Conservation (phyloP, 495 filamentous ascomycete species). For the Hyphodiscus hymeniophilus region DNA sequence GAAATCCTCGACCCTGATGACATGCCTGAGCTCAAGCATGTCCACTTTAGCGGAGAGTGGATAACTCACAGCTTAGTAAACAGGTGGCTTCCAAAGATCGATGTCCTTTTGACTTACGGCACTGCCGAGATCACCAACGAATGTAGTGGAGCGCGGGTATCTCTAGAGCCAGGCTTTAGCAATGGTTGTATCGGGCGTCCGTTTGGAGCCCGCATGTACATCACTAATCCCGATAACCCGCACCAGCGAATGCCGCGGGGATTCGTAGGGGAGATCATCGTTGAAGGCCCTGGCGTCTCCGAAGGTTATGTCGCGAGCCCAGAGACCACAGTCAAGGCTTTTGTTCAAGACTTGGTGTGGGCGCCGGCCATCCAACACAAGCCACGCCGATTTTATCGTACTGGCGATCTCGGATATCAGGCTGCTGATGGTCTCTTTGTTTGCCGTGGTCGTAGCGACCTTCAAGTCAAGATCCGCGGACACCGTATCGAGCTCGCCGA, state of each 20-base stretch:
- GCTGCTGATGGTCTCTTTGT: slow-evolving; percentile 34
- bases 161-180: slow-evolving; percentile 19
- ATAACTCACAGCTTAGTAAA: slow-evolving; percentile 37
- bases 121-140: slow-evolving; percentile 32
- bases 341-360: slow-evolving; percentile 24
- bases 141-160: slow-evolving; percentile 28
- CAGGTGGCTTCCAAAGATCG: slow-evolving; percentile 43
- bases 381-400: slow-evolving; percentile 47
- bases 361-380: slow-evolving; percentile 1
- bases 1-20: slow-evolving; percentile 33
- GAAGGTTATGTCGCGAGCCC: slow-evolving; percentile 36
- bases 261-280: slow-evolving; percentile 49
- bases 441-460: slow-evolving; percentile 23
- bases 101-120: slow-evolving; percentile 53
- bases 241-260: slow-evolving; percentile 48
- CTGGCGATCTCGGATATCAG: slow-evolving; percentile 19
- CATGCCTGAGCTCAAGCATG: slow-evolving; percentile 35
- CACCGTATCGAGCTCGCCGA: slow-evolving; percentile 28
- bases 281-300: slow-evolving; percentile 51
- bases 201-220: slow-evolving; percentile 40
- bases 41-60: slow-evolving; percentile 48
- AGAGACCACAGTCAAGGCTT: slow-evolving; percentile 10
- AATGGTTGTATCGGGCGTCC: slow-evolving; percentile 28
- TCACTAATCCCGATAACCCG: slow-evolving; percentile 46
- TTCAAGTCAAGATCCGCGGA: slow-evolving; percentile 26